phyloP scores from a whole-genome alignment of 768 basidiomycete species.

The Lactarius pseudohatsudake region DNA sequence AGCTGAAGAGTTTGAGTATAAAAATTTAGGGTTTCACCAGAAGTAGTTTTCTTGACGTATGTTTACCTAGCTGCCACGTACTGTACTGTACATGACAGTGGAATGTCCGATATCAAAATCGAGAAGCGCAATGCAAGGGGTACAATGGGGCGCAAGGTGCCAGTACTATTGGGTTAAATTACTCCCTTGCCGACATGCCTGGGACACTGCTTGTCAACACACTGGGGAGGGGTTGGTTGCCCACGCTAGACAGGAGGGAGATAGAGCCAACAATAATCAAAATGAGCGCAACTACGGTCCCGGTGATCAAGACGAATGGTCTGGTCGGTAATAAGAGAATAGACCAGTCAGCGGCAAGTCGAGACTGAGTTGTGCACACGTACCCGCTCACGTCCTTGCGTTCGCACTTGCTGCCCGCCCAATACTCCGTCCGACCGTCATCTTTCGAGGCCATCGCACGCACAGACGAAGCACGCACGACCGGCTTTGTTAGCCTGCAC shows the following conservation, averaged over 20 bases:
- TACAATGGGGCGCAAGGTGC: not conserved
- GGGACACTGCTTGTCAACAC: conserved; percentile 62
- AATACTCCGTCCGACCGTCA: conserved; percentile 57
- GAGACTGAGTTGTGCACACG: conserved; percentile 35
- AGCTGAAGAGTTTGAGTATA: not conserved
- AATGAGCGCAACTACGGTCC: conserved; percentile 63
- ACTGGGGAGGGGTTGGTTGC: conserved; percentile 65
- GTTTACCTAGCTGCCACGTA: not conserved
- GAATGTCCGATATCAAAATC: not conserved
- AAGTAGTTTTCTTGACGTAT: not conserved
- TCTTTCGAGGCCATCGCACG: conserved; percentile 49
- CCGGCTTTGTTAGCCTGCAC: conserved; percentile 59
- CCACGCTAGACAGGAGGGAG: conserved; percentile 62
- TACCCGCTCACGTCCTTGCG: conserved; percentile 79
- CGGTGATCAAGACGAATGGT: conserved; percentile 71
- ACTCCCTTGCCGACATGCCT: conserved; percentile 19
- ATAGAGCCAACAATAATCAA: conserved; percentile 68
- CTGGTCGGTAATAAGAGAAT: conserved; percentile 39
- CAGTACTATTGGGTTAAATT: conserved; percentile 5
- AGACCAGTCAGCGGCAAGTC: conserved; percentile 8
- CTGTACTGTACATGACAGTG: not conserved
- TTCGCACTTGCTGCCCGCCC: conserved; percentile 78
- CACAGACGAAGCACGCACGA: conserved; percentile 49
- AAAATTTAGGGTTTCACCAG: conserved; percentile 1
- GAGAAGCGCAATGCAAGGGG: not conserved